These are phyloP conservation scores for Haematococcus sp. DNA, from an alignment of 139 green algal genomes.

Conservation along the genomic window DNA sequence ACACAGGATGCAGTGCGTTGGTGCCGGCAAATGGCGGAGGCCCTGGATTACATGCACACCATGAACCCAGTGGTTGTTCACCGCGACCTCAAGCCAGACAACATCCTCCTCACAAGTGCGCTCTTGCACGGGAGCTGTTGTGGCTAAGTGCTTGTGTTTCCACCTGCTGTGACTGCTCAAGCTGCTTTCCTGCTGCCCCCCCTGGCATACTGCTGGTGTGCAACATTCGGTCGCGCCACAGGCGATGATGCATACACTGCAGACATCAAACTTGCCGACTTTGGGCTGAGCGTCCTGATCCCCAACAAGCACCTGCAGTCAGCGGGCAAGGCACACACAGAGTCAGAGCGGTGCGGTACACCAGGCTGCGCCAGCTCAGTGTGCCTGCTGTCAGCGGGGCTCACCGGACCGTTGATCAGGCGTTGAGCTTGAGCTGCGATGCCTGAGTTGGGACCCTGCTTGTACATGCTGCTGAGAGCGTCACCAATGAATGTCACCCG, in stretches of 20 bases:
- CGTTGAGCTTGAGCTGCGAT: no score
- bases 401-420: no score
- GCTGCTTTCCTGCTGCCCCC: no score
- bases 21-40: neutral
- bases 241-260: neutral
- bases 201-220: no score
- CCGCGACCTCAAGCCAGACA: slow-evolving; percentile 5
- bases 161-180: neutral
- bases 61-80: slow-evolving; percentile 1
- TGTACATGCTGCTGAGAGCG: no score
- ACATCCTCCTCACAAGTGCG: slow-evolving; percentile 8
- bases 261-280: slow-evolving; percentile 12
- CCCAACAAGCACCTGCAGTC: slow-evolving; percentile 8
- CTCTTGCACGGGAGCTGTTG: neutral
- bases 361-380: no score
- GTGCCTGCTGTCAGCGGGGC: no score
- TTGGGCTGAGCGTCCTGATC: slow-evolving; percentile 10
- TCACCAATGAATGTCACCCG: no score
- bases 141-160: neutral
- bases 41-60: slow-evolving; percentile 8
- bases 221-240: neutral
- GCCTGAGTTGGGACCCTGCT: no score
- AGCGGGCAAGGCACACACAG: neutral
- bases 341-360: neutral
- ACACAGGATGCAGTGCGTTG: neutral